Conservation (phyloP, 2,329 filamentous ascomycete species). For the Zarea fungicola region DNA sequence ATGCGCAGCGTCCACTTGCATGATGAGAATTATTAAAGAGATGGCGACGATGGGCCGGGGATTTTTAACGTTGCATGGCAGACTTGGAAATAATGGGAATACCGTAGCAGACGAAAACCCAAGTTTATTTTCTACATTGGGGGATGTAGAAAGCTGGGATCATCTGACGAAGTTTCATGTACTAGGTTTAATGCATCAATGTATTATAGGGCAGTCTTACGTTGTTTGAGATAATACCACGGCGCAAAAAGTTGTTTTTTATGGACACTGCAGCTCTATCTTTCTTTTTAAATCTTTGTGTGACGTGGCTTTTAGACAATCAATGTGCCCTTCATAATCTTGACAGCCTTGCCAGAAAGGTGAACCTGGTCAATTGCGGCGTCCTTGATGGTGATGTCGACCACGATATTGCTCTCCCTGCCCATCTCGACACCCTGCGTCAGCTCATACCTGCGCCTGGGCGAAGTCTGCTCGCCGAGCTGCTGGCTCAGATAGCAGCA, state of each 20-base stretch:
- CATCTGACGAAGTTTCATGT: constrained; percentile 11
- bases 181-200: constrained; percentile 32
- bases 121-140: constrained; percentile 9
- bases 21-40: neutral
- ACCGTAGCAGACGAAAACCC: constrained; percentile 3
- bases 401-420: constrained; percentile 46
- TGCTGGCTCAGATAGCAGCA: constrained; percentile 47
- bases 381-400: constrained; percentile 36
- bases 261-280: too few relatives aligned
- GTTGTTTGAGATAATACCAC: constrained; percentile 22
- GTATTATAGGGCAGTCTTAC: constrained; percentile 30
- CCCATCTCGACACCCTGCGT: constrained; percentile 67
- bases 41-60: neutral
- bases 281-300: neutral
- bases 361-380: constrained; percentile 26
- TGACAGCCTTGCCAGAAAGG: constrained; percentile 30
- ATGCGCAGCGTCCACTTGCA: neutral
- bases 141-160: constrained; percentile 6
- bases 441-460: constrained; percentile 42
- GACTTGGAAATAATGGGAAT: constrained; percentile 8
- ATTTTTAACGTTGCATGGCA: constrained; percentile 1
- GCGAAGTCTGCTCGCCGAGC: constrained; percentile 26
- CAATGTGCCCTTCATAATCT: constrained; percentile 31
- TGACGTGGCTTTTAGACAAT: constrained; percentile 17
- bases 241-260: constrained; percentile 18